Conservation (phyloP, 768 basidiomycete species). For the Podaxis sp. region DNA sequence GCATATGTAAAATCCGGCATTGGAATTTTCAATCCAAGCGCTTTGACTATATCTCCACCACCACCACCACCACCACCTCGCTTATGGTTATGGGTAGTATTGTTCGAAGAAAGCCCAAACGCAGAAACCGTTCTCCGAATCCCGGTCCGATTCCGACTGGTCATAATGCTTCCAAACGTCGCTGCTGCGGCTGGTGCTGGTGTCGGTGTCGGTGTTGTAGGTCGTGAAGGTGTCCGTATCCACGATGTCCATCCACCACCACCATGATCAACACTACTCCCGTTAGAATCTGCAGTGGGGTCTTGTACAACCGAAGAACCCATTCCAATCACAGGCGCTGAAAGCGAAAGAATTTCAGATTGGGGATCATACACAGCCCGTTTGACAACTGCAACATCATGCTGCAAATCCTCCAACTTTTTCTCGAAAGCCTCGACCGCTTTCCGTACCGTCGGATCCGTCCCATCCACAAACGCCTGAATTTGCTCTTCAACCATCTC, state of each 20-base stretch:
- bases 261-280: not conserved
- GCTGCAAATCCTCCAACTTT: conserved; percentile 70
- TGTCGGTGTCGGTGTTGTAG: not conserved
- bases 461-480: conserved; percentile 51
- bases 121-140: not conserved
- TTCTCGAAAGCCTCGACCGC: conserved; percentile 43
- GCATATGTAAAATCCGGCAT: not conserved
- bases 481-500: conserved; percentile 47
- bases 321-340: not conserved
- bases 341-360: not conserved
- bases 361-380: conserved; percentile 44
- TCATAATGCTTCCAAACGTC: conserved; percentile 4
- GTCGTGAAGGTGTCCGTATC: not conserved
- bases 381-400: conserved; percentile 73
- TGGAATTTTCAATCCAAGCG: not conserved
- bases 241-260: not conserved
- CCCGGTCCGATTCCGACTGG: not conserved
- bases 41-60: not conserved
- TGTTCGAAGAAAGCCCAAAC: not conserved
- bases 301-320: no score
- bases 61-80: not conserved
- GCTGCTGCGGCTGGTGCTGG: not conserved
- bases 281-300: no score
- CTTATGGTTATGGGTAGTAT: no score
- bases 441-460: conserved; percentile 40